Conservation (phyloP, 2,329 filamentous ascomycete species). For the Apiospora saccharicola region DNA sequence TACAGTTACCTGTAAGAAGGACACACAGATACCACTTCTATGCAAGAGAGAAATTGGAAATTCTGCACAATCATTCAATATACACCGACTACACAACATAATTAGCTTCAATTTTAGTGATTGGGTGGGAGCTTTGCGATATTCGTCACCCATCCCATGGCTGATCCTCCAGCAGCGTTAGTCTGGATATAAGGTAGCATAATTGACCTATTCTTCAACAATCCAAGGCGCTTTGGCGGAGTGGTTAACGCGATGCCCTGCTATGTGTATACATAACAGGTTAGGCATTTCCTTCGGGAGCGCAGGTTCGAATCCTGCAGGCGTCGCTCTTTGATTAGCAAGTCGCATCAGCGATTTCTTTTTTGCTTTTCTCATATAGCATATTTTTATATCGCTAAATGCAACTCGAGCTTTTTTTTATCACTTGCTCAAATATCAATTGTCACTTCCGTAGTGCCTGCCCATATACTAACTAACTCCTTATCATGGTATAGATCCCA, state of each 20-base stretch:
- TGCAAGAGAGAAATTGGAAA: not conserved
- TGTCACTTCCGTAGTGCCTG: too few species aligned
- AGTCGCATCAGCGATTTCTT: not conserved
- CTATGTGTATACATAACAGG: slow-evolving; percentile 8
- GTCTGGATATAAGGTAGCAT: not conserved
- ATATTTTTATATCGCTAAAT: not conserved
- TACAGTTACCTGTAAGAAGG: not conserved
- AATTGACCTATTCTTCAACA: not conserved
- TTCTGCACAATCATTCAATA: not conserved
- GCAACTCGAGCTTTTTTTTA: too few species aligned
- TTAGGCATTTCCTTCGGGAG: slow-evolving; percentile 20
- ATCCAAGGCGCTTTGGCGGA: slow-evolving; percentile 18
- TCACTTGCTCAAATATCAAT: too few species aligned
- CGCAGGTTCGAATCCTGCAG: slow-evolving; percentile 22
- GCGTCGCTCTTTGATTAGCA: not conserved
- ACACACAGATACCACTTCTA: not conserved
- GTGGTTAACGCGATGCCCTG: slow-evolving; percentile 22
- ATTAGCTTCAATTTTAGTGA: not conserved
- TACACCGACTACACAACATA: too few species aligned
- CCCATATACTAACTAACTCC: too few species aligned
- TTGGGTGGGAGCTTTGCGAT: not conserved
- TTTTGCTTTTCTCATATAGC: not conserved
- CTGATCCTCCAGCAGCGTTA: not conserved
- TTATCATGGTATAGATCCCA: not conserved
- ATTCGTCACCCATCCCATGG: not conserved